phyloP scores from a whole-genome alignment of 1,139 yeast genomes.

The Arxiozyma slooffiae region DNA sequence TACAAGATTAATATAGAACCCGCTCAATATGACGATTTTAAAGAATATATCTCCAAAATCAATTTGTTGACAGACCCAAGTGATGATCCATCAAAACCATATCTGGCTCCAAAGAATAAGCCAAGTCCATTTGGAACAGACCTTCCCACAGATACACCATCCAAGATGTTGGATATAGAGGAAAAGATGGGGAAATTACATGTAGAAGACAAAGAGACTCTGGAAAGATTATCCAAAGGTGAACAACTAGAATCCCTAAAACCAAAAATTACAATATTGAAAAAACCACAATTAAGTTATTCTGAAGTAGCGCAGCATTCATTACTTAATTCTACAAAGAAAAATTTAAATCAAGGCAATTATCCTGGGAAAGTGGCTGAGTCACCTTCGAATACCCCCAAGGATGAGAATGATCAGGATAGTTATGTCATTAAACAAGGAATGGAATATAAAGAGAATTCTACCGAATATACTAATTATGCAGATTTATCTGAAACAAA shows the following conservation, averaged over 20 bases:
- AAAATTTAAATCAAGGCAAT: neutral
- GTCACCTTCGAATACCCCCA: neutral
- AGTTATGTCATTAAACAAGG: neutral
- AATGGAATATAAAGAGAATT: neutral
- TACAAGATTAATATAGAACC: conserved; percentile 21
- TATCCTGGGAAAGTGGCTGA: neutral
- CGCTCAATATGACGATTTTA: conserved; percentile 27
- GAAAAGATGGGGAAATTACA: conserved; percentile 39
- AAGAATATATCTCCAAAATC: conserved; percentile 24
- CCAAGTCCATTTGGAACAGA: conserved; percentile 46
- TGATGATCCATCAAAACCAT: conserved; percentile 23
- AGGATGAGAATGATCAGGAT: neutral
- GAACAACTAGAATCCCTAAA: conserved; percentile 6
- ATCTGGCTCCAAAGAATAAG: conserved; percentile 32
- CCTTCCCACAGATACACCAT: conserved; percentile 43
- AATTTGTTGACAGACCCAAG: conserved; percentile 19
- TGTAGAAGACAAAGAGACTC: conserved; percentile 47
- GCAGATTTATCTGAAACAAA: neutral
- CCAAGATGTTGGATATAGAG: conserved; percentile 41
- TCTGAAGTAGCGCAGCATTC: conserved; percentile 18
- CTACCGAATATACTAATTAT: neutral
- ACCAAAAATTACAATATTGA: conserved; percentile 8
- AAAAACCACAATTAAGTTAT: conserved; percentile 18
- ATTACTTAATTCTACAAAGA: neutral
- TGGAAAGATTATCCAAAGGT: conserved; percentile 32